Conservation (phyloP, 2,329 filamentous ascomycete genomes). For the Aspergillus bombycis region DNA sequence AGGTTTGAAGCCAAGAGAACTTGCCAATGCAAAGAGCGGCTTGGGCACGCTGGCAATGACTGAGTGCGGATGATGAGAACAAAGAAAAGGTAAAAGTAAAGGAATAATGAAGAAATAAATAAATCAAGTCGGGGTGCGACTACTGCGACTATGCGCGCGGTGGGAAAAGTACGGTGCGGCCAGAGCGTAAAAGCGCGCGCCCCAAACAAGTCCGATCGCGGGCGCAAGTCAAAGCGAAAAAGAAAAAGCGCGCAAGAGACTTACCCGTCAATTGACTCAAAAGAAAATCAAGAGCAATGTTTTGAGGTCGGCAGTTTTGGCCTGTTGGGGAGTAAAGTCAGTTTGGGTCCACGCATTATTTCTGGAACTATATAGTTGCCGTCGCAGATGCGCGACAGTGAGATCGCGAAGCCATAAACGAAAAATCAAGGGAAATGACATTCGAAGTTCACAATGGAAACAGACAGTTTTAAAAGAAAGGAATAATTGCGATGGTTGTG, state of each 20-base stretch:
- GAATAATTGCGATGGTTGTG: constrained; percentile 32
- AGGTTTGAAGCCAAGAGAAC: not conserved
- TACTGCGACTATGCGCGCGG: constrained; percentile 18
- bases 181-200: constrained; percentile 20
- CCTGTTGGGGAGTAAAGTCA: constrained; percentile 17
- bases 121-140: constrained; percentile 2
- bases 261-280: constrained; percentile 19
- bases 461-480: constrained; percentile 20
- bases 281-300: constrained; percentile 14
- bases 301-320: constrained; percentile 16
- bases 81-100: constrained; percentile 15
- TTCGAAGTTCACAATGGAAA: constrained; percentile 18
- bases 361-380: constrained; percentile 26
- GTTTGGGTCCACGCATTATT: constrained; percentile 13
- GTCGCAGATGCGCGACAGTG: constrained; percentile 27
- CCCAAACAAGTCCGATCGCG: constrained; percentile 25
- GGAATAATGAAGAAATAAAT: constrained; percentile 19
- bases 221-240: constrained; percentile 25
- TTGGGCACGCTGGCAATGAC: not conserved
- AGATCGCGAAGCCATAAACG: constrained; percentile 26
- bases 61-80: not conserved
- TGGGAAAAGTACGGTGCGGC: constrained; percentile 13
- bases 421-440: constrained; percentile 26
- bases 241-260: constrained; percentile 23
- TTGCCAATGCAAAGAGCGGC: not conserved